Evolutionary conservation across 2,329 filamentous ascomycete species (phyloP).

Genomic region (Cladophialophora yegresii): DNA sequence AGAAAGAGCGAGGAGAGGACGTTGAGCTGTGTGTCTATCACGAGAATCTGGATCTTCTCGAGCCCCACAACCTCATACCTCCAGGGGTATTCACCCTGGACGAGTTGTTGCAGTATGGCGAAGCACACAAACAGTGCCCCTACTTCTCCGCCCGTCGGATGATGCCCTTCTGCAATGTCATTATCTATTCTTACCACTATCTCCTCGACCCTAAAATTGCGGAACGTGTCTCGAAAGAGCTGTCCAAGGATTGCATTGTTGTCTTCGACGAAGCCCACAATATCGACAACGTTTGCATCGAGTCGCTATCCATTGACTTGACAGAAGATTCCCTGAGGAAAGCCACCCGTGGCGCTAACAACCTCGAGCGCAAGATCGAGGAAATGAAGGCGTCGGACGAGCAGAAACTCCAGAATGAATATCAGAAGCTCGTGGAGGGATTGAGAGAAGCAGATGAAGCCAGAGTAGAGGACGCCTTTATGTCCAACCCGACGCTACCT

Average conservation of each 20-base stretch:
- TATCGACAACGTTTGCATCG: conserved; percentile 99
- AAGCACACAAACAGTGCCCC: conserved; percentile 93
- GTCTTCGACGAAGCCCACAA: conserved; percentile 99
- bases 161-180: conserved; percentile 99
- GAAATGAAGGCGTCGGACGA: conserved; percentile 97
- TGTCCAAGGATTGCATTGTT: conserved; percentile 97
- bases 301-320: conserved; percentile 92
- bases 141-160: conserved; percentile 96
- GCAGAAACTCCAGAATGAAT: conserved; percentile 91
- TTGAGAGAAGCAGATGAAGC: conserved; percentile 84
- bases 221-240: conserved; percentile 87
- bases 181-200: conserved; percentile 99
- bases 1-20: conserved; percentile 91
- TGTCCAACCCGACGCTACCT: conserved; percentile 91
- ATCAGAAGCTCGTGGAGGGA: conserved; percentile 91
- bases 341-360: conserved; percentile 85
- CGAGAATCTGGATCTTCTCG: conserved; percentile 92
- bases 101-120: conserved; percentile 81
- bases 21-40: conserved; percentile 95
- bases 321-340: conserved; percentile 92
- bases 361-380: conserved; percentile 83
- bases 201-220: conserved; percentile 97
- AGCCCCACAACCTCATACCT: conserved; percentile 91
- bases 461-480: conserved; percentile 90
- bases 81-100: conserved; percentile 96